phyloP scores from a whole-genome alignment of 2,329 filamentous ascomycete species.

The Aspergillus ibericus region DNA sequence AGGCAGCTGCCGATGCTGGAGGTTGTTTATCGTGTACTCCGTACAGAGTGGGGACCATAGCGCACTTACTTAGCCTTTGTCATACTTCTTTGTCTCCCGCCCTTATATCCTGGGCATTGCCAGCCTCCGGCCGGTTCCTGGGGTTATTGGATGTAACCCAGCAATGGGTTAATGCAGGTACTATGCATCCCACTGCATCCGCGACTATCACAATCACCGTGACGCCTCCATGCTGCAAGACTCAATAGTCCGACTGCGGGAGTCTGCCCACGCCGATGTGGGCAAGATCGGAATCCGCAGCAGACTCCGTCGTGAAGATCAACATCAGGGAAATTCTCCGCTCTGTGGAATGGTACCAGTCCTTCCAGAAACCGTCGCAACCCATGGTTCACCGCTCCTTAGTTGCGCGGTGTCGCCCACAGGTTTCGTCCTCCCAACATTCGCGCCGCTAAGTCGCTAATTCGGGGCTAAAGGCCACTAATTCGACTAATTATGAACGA shows the following conservation, averaged over 20 bases:
- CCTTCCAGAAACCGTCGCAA: slow-evolving; percentile 18
- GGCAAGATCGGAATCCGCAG: slow-evolving; percentile 8
- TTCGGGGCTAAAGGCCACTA: slow-evolving; percentile 3
- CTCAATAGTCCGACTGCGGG: neutral
- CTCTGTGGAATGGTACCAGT: slow-evolving; percentile 10
- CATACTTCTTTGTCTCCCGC: neutral
- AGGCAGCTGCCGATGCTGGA: neutral
- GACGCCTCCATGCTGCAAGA: neutral
- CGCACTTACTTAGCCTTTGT: neutral
- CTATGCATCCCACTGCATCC: slow-evolving; percentile 4
- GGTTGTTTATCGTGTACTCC: neutral
- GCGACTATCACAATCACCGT: slow-evolving; percentile 2
- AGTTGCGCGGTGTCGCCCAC: neutral
- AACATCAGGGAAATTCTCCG: slow-evolving; percentile 14
- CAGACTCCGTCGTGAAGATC: slow-evolving; percentile 15
- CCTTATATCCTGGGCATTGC: neutral
- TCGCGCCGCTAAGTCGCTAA: neutral
- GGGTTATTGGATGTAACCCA: neutral
- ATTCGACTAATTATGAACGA: slow-evolving; percentile 7
- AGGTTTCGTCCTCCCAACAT: neutral
- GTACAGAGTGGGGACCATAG: neutral
- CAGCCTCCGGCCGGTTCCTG: neutral
- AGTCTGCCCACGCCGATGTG: neutral
- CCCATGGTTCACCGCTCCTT: slow-evolving; percentile 21
- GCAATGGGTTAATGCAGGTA: slow-evolving; percentile 4